Base-by-base conservation (phyloP, 2,329 filamentous ascomycete species). In the Hypoxylon sp. region DNA sequence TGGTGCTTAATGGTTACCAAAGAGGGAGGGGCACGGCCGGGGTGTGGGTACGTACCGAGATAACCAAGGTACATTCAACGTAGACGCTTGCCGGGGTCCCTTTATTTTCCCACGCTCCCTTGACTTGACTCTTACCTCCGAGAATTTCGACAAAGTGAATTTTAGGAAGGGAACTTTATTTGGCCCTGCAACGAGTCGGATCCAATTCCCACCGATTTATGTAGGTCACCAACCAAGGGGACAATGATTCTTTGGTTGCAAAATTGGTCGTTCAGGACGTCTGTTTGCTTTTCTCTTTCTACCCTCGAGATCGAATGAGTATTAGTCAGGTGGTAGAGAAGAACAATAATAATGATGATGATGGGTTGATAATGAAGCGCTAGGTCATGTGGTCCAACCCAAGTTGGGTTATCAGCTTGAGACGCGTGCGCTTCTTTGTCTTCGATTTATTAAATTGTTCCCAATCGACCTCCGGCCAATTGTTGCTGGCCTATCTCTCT, bases 341-440 rank as follows among this genome's bases (percentile, higher is more conserved):
- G n/a, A n/a, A n/a, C n/a, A n/a, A n/a, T 20, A 23, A 23, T 36
- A 48, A 36, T 44, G 53, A 56, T 42, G 53, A 56, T 55, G 44
- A 55, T 58, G 55, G 55, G 26, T 58, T 58, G 55, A 58, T 58
- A 55, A 58, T 58, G 51, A 58, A 55, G 34, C 40, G 36, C 51
- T 55, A 30, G 44, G 51, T 58, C 55, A 58, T 55, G 47, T 55
- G 55, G 51, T 35, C 31, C 40, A 40, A 40, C 34, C 38, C 25
- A 37, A 30, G 15, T n/a, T n/a, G 21, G 29, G 3, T 32, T 55
- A 41, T 55, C 19, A 40, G 42, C 43, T 41, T 51, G 15, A 25
- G 29, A 12, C 36, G 42, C 35, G 29, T 42, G 35, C 25, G 47
- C 51, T 55, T 58, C 51, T 55, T 55, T 58, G 51, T 58, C 31